These are phyloP conservation scores for Globisporangium polare DNA, from an alignment of 352 stramenopile species.

Conservation along the genomic window DNA sequence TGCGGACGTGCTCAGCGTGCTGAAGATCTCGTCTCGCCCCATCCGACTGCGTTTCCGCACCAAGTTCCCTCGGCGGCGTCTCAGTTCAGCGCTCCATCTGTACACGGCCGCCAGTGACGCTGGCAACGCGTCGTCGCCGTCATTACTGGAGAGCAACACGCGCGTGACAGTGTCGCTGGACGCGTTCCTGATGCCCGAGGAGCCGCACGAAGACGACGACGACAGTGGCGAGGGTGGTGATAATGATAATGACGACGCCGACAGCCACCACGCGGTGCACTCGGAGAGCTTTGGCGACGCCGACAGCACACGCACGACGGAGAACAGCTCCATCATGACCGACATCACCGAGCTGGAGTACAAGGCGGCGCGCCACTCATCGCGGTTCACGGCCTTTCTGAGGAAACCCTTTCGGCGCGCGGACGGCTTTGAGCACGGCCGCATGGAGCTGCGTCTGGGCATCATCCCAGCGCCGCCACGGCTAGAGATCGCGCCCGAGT, in stretches of 20 bases:
- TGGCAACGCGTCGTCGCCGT: slow-evolving; percentile 1
- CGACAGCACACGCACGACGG: slow-evolving; percentile 62
- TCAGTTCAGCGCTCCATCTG: slow-evolving; percentile 4
- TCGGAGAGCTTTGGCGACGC: slow-evolving; percentile 77
- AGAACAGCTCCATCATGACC: slow-evolving; percentile 67
- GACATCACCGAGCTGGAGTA: slow-evolving; percentile 53
- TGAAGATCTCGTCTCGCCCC: slow-evolving; percentile 62
- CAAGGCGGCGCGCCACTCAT: slow-evolving; percentile 47
- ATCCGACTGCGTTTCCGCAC: slow-evolving; percentile 66
- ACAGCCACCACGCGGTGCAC: slow-evolving; percentile 65
- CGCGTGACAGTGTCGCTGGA: slow-evolving; percentile 14
- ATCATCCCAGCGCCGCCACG: slow-evolving; percentile 43
- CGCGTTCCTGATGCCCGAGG: slow-evolving; percentile 35
- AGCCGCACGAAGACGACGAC: slow-evolving; percentile 45
- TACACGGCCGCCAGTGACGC: slow-evolving; percentile 16
- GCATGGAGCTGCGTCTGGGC: slow-evolving; percentile 34
- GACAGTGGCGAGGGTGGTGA: slow-evolving; percentile 34
- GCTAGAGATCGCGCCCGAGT: slow-evolving; percentile 44
- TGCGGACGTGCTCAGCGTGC: slow-evolving; percentile 54
- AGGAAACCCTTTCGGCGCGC: slow-evolving; percentile 62
- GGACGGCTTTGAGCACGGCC: slow-evolving; percentile 45
- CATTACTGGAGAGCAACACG: not conserved
- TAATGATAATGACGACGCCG: slow-evolving; percentile 45
- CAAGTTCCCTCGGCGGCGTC: slow-evolving; percentile 16
- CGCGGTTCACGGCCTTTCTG: slow-evolving; percentile 54